Percentiles rank a stretch among this genome's conserved stretches.
phyloP scores from a whole-genome alignment of 768 basidiomycete species.

The Filobasidium floriforme region DNA sequence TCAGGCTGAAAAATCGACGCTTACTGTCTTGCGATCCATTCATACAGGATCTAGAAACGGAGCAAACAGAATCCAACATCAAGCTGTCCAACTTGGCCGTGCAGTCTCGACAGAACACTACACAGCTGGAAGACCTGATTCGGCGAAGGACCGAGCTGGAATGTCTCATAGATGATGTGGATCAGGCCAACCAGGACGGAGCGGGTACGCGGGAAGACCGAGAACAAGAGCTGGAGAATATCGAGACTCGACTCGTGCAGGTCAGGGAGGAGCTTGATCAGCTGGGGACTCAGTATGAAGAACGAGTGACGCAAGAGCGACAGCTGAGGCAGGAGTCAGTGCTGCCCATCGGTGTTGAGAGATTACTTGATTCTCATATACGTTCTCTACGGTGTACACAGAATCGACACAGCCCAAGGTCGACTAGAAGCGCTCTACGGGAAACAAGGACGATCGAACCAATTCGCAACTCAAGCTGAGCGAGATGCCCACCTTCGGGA shows the following conservation, averaged over 20 bases:
- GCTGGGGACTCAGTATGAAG: constrained; percentile 64
- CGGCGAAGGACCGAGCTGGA: constrained; percentile 77
- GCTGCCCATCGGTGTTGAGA: neutral
- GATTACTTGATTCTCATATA: neutral
- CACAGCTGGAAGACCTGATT: constrained; percentile 78
- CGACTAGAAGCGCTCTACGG: constrained; percentile 68
- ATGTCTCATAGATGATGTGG: constrained; percentile 71
- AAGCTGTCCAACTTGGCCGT: constrained; percentile 61
- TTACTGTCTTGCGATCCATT: neutral
- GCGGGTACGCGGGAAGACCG: constrained; percentile 60
- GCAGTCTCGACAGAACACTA: constrained; percentile 65
- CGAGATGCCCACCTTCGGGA: constrained; percentile 72
- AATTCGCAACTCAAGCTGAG: constrained; percentile 73
- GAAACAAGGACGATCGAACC: constrained; percentile 80
- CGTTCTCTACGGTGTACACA: constrained; percentile 22
- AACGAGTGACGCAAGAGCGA: constrained; percentile 49
- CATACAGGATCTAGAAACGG: constrained; percentile 63
- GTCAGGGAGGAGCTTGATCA: constrained; percentile 60
- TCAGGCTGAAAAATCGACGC: neutral
- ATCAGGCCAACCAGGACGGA: constrained; percentile 57
- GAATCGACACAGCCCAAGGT: constrained; percentile 66
- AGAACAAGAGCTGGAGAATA: constrained; percentile 57
- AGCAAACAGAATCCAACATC: constrained; percentile 64
- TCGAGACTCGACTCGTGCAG: constrained; percentile 57
- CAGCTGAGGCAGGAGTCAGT: constrained; percentile 50